Evolutionary conservation across 2,329 filamentous ascomycete species (phyloP).

Genomic region (Ambrosiella cleistominuta): DNA sequence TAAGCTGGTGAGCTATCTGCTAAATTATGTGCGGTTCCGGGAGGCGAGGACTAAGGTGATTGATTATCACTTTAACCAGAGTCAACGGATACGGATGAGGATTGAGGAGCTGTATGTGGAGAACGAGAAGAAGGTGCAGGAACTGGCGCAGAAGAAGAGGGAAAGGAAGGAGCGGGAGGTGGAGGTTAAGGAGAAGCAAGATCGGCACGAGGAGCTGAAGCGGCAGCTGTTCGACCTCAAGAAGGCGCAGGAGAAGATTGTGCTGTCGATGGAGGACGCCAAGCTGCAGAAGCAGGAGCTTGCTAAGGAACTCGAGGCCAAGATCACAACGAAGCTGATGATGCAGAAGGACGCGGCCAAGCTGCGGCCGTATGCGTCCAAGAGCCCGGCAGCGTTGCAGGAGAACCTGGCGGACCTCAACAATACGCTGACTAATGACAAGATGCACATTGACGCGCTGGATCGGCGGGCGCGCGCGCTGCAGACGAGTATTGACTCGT

Average conservation of each 20-base stretch:
- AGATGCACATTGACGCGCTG: conserved; percentile 68
- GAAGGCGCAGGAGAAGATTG: conserved; percentile 66
- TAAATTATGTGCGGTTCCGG: conserved; percentile 96
- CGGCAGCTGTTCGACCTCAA: conserved; percentile 63
- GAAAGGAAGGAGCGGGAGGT: conserved; percentile 67
- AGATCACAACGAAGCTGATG: conserved; percentile 49
- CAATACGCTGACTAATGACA: conserved; percentile 60
- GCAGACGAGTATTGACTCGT: conserved; percentile 83
- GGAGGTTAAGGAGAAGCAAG: conserved; percentile 67
- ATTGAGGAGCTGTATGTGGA: conserved; percentile 74
- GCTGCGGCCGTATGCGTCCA: conserved; percentile 76
- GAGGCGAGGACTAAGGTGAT: conserved; percentile 81
- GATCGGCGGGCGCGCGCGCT: conserved; percentile 77
- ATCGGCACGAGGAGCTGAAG: conserved; percentile 75
- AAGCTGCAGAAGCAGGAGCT: conserved; percentile 65
- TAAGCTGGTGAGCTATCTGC: conserved; percentile 93
- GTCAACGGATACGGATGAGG: conserved; percentile 66
- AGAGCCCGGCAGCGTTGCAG: conserved; percentile 72
- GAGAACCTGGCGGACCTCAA: conserved; percentile 65
- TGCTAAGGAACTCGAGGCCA: conserved; percentile 54
- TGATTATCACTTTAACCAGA: conserved; percentile 83
- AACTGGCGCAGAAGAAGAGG: conserved; percentile 62
- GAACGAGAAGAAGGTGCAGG: conserved; percentile 72
- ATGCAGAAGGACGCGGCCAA: conserved; percentile 76
- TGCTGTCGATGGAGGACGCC: conserved; percentile 63